Conservation (phyloP, 371 early-diverging fungal genomes). For the Conidiobolus incongruus region DNA sequence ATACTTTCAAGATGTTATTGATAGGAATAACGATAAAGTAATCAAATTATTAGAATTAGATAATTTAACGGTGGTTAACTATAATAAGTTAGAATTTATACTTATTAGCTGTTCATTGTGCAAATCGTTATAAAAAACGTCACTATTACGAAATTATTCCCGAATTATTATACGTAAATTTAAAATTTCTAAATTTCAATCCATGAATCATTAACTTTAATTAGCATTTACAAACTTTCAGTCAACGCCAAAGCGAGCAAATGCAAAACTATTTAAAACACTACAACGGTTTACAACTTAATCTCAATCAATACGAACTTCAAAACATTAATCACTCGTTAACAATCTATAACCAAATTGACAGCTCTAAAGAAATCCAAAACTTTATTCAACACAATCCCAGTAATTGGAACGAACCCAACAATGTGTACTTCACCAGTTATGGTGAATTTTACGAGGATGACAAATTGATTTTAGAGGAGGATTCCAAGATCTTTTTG, state of each 20-base stretch:
- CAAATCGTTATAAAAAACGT: constrained; percentile 30
- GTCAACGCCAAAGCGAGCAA: no score
- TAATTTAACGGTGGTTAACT: not conserved
- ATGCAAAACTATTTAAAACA: no score
- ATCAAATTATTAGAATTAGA: not conserved
- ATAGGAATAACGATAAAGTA: constrained; percentile 63
- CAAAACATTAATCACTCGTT: no score
- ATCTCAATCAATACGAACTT: no score
- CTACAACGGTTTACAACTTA: no score
- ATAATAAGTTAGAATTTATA: constrained; percentile 27
- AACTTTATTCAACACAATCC: not conserved
- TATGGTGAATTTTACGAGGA: constrained; percentile 1
- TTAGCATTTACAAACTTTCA: constrained; percentile 34
- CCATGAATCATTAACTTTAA: constrained; percentile 17
- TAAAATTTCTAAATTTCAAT: constrained; percentile 9
- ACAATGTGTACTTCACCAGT: not conserved
- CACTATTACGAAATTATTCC: constrained; percentile 35
- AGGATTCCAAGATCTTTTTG: constrained; percentile 25
- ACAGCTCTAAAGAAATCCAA: no score
- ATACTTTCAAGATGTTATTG: constrained; percentile 36
- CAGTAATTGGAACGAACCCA: not conserved
- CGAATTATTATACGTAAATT: constrained; percentile 26
- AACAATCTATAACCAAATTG: no score
- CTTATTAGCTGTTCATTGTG: constrained; percentile 24
- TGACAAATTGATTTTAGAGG: constrained; percentile 24